Percentiles rank a stretch among this genome's conserved stretches.
These are phyloP conservation scores for Flaveria brownii DNA, from an alignment of 129 eudicot genomes.

Conservation along the genomic window DNA sequence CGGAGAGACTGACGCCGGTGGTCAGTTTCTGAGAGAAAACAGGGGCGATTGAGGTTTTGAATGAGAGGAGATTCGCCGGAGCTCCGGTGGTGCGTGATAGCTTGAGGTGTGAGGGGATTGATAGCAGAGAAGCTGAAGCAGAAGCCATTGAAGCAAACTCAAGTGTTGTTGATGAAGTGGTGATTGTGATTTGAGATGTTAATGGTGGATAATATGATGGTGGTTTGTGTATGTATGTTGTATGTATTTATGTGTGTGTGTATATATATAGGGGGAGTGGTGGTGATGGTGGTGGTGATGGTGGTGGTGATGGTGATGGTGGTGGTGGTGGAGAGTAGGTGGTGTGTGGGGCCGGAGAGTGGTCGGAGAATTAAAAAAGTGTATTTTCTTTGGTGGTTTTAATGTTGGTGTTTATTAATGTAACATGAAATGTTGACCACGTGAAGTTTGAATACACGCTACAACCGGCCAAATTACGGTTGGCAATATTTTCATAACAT, in stretches of 20 bases:
- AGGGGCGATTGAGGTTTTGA: slow-evolving; percentile 26
- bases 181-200: slow-evolving; percentile 6
- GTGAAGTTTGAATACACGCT: slow-evolving; percentile 28
- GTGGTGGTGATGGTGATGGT: background rate
- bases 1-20: slow-evolving; percentile 4
- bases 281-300: too few species aligned
- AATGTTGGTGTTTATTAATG: slow-evolving; percentile 1
- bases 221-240: too few species aligned
- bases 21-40: slow-evolving; percentile 27
- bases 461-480: slow-evolving; percentile 3
- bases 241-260: too few species aligned
- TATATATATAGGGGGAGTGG: background rate
- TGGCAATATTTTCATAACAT: background rate
- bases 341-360: slow-evolving; percentile 22
- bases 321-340: slow-evolving; percentile 15
- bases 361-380: slow-evolving; percentile 16
- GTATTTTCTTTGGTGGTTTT: slow-evolving; percentile 7
- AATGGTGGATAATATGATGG: background rate
- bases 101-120: slow-evolving; percentile 42
- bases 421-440: slow-evolving; percentile 12
- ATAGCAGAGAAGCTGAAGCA: slow-evolving; percentile 46
- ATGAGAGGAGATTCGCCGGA: slow-evolving; percentile 30
- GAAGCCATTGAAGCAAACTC: slow-evolving; percentile 37
- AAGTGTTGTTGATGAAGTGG: background rate
- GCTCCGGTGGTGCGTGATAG: slow-evolving; percentile 25